Conservation (phyloP, 1,284 basidiomycete species). For the Chondrostereum purpureum region DNA sequence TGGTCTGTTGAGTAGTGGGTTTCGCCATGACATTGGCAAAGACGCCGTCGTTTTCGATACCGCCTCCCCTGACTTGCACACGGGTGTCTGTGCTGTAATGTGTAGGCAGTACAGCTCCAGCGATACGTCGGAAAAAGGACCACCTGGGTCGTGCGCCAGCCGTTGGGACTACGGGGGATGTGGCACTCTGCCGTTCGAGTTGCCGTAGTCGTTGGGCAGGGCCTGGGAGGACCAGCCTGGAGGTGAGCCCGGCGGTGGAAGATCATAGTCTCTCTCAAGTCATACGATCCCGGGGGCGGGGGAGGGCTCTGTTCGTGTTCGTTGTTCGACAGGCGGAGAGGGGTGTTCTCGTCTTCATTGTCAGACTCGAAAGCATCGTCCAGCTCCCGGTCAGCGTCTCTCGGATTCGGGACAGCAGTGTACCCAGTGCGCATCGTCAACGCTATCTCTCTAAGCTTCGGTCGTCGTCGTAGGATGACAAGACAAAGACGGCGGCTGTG, state of each 20-base stretch:
- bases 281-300: conserved; percentile 45
- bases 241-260: conserved; percentile 77
- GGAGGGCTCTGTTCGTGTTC: conserved; percentile 8
- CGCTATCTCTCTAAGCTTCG: too few species aligned
- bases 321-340: conserved; percentile 11
- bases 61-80: conserved; percentile 61
- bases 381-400: conserved; percentile 53
- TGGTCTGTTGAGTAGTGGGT: conserved; percentile 47
- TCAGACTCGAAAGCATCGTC: conserved; percentile 60
- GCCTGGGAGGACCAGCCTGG: conserved; percentile 55
- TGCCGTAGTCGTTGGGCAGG: conserved; percentile 67
- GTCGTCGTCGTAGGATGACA: background rate
- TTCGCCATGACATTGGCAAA: conserved; percentile 95
- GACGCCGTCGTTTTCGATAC: conserved; percentile 87
- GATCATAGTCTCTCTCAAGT: conserved; percentile 77
- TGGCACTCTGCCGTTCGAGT: conserved; percentile 76
- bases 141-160: conserved; percentile 27
- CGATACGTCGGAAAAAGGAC: conserved; percentile 53
- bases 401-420: conserved; percentile 42
- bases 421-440: conserved; percentile 45
- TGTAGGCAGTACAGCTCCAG: conserved; percentile 69
- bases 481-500: background rate
- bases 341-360: conserved; percentile 41
- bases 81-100: conserved; percentile 46
- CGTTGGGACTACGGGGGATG: conserved; percentile 32